These are phyloP conservation scores for Fomes fomentarius DNA, from an alignment of 1,284 basidiomycete genomes.

Conservation along the genomic window DNA sequence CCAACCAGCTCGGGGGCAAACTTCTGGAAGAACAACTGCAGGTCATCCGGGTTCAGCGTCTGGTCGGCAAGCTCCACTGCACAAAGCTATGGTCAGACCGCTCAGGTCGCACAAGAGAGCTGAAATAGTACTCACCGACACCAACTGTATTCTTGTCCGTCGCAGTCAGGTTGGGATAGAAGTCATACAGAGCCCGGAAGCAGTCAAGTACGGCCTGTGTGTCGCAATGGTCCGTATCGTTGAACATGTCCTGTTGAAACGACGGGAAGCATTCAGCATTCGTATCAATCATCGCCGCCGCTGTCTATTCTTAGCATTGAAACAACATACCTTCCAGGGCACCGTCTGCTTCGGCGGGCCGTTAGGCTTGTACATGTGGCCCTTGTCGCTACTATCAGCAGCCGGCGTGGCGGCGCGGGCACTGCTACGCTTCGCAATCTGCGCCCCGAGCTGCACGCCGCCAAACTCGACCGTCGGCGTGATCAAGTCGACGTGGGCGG, in stretches of 20 bases:
- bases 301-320: not conserved
- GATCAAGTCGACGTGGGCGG: slow-evolving; percentile 28
- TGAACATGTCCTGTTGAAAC: not conserved
- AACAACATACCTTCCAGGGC: not conserved
- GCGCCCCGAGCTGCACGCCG: slow-evolving; percentile 8
- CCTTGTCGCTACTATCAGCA: not conserved
- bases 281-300: not conserved
- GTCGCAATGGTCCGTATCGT: slow-evolving; percentile 14
- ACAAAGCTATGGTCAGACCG: slow-evolving; percentile 44
- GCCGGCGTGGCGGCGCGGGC: not conserved
- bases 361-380: not conserved
- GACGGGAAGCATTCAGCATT: not conserved
- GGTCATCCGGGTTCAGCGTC: slow-evolving; percentile 43
- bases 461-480: slow-evolving; percentile 30
- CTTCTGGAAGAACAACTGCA: slow-evolving; percentile 45
- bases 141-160: slow-evolving; percentile 17
- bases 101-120: slow-evolving; percentile 16
- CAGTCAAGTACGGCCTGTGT: slow-evolving; percentile 15
- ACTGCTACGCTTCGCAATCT: slow-evolving; percentile 8
- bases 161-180: slow-evolving; percentile 12
- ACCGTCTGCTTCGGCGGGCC: not conserved
- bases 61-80: slow-evolving; percentile 53
- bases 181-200: slow-evolving; percentile 22
- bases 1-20: slow-evolving; percentile 37
- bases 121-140: slow-evolving; percentile 15